These are phyloP conservation scores for Curvularia sp. DNA, from an alignment of 2,329 filamentous ascomycete species.

Conservation along the genomic window DNA sequence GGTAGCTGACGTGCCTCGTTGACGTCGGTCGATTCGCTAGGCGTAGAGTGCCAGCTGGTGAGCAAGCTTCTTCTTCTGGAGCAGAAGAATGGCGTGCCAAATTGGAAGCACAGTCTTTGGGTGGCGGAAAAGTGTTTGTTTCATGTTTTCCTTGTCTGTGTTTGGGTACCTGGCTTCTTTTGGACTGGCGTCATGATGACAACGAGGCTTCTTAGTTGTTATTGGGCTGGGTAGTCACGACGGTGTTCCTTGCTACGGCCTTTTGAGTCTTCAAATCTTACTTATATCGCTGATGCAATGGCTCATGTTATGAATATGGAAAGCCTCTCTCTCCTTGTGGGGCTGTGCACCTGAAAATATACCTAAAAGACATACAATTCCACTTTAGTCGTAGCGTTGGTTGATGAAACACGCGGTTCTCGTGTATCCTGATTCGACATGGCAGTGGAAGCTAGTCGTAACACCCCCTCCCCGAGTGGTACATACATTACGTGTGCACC, in stretches of 20 bases:
- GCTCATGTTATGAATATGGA: slow-evolving; percentile 19
- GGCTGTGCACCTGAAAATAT: neutral
- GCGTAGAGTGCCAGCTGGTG: slow-evolving; percentile 17
- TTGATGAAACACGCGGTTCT: neutral
- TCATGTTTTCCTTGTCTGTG: slow-evolving; percentile 12
- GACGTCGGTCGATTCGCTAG: slow-evolving; percentile 16
- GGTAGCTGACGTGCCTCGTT: slow-evolving; percentile 23
- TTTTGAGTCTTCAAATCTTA: slow-evolving; percentile 11
- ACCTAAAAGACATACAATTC: slow-evolving; percentile 17
- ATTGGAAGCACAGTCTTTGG: slow-evolving; percentile 5
- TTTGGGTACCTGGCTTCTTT: slow-evolving; percentile 15
- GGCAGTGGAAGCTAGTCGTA: neutral
- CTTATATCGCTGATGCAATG: slow-evolving; percentile 32
- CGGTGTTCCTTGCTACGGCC: slow-evolving; percentile 3
- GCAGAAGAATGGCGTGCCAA: slow-evolving; percentile 16
- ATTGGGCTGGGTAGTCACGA: slow-evolving; percentile 4
- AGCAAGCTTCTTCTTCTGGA: slow-evolving; percentile 24
- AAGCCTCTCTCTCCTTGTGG: slow-evolving; percentile 9
- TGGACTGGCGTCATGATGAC: slow-evolving; percentile 15
- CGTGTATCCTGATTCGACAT: neutral
- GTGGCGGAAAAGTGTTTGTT: slow-evolving; percentile 4
- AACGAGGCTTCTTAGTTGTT: slow-evolving; percentile 4
- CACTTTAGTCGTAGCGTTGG: neutral
- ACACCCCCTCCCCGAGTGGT: neutral
- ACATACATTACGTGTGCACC: neutral